Base-by-base conservation (phyloP, 2,329 filamentous ascomycete genomes). In the Fusarium sp. region DNA sequence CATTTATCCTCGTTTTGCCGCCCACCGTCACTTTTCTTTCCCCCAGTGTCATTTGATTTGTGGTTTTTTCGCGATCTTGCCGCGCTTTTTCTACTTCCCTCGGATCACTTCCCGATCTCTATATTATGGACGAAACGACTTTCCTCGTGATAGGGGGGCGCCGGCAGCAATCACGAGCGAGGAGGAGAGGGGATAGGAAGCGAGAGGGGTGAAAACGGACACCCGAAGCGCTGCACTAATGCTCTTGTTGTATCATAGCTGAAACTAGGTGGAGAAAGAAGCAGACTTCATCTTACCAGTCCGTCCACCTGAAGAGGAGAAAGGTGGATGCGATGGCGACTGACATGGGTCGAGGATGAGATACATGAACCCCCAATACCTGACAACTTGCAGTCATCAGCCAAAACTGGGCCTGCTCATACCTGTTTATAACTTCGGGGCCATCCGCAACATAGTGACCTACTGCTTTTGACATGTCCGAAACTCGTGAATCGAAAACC, bases 231-330 rank as follows among this genome's bases (percentile, higher is more conserved):
- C 43, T 65, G 51, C 63, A 37, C 43, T 64, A 52, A 57, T 64
- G 31, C 67, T 58, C 63, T 70, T 65, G 46, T 71, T 70, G 67
- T 70, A 71, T 51, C 54, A 70, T 70, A 70, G 62, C 60, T 41
- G 37, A 34, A 50, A 59, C 30, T 30, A 53, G 55, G 41, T 18
- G 46, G 54, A 39, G 47, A 40, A 39, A 36, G 41, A 31, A 56
- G 36, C 44, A 18, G 27, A 12, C 30, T 12, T 51, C 58, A 55
- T 50, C 37, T 27, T 18, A 37, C 47, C 23, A 31, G 27, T 30
- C 27, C 36, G 40, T 41, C 34, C 40, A 43, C 27, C 58, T 39
- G 34, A 46, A 30, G 39, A 30, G 18, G 54, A 47, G 54, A 68
- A 47, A 52, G 37, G 31, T 55, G 48, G 52, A 53, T 27, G 54